Conservation (phyloP, 164 flowering plant species). For the grape (Vitis vinifera) region ASM3070453v1 NC_081811.1:8142501-8143000, state of each 20-base stretch:
- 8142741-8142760: slow-evolving; percentile 45
- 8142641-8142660: too few species aligned
- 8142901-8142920: slow-evolving; percentile 30
- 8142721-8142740: slow-evolving; percentile 34
- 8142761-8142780: slow-evolving; percentile 16
- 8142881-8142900: slow-evolving; percentile 14
- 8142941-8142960: slow-evolving; percentile 50
- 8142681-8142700: slow-evolving; percentile 6
- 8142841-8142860: slow-evolving; percentile 44
- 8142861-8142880: slow-evolving; percentile 15
- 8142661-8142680: not conserved
- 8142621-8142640: too few species aligned
- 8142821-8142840: slow-evolving; percentile 35
- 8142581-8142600: too few species aligned
- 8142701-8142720: slow-evolving; percentile 19
- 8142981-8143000: slow-evolving; percentile 62
- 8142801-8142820: slow-evolving; percentile 23
- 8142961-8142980: slow-evolving; percentile 15
- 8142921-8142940: slow-evolving; percentile 76
- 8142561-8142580: too few species aligned
- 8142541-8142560: too few species aligned
- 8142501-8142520: not conserved
- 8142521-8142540: not conserved
- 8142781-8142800: slow-evolving; percentile 42
- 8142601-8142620: too few species aligned